Conservation (phyloP, 2,329 filamentous ascomycete species). For the Mycosphaerella sp. region DNA sequence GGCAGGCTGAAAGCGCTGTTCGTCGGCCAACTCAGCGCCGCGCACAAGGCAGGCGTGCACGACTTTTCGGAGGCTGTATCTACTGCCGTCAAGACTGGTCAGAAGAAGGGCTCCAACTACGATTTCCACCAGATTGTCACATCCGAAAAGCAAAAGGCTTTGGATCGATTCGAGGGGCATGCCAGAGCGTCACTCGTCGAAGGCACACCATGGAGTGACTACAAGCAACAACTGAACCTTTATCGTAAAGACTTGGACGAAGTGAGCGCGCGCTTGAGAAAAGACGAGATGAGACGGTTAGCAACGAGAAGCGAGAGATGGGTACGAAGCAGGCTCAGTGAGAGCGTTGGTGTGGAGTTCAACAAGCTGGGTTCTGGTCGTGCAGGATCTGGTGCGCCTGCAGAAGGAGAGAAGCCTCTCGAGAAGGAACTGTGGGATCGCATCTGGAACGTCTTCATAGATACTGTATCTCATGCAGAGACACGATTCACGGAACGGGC, state of each 20-base stretch:
- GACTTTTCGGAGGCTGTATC: conserved; percentile 84
- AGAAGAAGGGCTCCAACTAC: conserved; percentile 84
- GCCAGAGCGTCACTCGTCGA: conserved; percentile 68
- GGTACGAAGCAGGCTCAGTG: conserved; percentile 80
- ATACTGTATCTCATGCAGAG: conserved; percentile 79
- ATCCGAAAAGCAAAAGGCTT: conserved; percentile 67
- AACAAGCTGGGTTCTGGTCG: conserved; percentile 89
- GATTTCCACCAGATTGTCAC: conserved; percentile 94
- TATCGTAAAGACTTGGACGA: conserved; percentile 90
- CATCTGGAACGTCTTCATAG: conserved; percentile 80
- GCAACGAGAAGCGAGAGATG: conserved; percentile 88
- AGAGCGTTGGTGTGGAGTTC: conserved; percentile 88
- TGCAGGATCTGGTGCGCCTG: conserved; percentile 72
- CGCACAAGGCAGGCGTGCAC: conserved; percentile 79
- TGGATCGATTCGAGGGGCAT: conserved; percentile 69
- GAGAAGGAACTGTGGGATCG: conserved; percentile 95
- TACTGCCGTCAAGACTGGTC: conserved; percentile 79
- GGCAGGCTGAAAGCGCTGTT: conserved; percentile 81
- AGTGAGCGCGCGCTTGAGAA: conserved; percentile 74
- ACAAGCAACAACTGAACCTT: conserved; percentile 68
- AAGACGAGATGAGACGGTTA: conserved; percentile 92
- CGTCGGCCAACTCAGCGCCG: conserved; percentile 76
- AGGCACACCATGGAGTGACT: conserved; percentile 81
- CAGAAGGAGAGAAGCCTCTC: conserved; percentile 64
- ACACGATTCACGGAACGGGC: conserved; percentile 78